Percentiles rank a stretch among this genome's conserved stretches.
These are phyloP conservation scores for Stemphylium lycopersici DNA, from an alignment of 2,329 filamentous ascomycete genomes.

Conservation along the genomic window DNA sequence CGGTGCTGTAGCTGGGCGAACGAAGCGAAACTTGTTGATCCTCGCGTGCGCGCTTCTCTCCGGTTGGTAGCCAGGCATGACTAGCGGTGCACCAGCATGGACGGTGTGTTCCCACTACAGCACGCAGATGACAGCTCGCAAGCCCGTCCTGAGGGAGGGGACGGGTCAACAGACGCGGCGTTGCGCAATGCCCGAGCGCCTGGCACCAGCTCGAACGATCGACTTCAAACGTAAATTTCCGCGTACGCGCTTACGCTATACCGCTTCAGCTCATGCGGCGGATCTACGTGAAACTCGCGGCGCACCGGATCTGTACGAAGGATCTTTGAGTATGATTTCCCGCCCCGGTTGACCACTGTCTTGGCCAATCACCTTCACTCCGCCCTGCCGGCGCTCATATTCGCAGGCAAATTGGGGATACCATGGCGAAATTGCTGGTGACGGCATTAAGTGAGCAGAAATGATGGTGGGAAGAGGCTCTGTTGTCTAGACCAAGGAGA, in stretches of 20 bases:
- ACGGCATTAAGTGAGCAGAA: conserved; percentile 7
- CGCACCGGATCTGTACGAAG: conserved; percentile 40
- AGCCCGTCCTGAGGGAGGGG: conserved; percentile 20
- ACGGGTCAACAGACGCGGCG: conserved; percentile 36
- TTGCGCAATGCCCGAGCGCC: conserved; percentile 50
- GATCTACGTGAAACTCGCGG: conserved; percentile 46
- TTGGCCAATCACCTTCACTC: conserved; percentile 28
- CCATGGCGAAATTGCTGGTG: conserved; percentile 14
- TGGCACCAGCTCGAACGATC: conserved; percentile 44
- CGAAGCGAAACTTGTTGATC: conserved; percentile 23
- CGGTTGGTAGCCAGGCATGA: conserved; percentile 18
- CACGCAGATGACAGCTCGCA: conserved; percentile 24
- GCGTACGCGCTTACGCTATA: conserved; percentile 38
- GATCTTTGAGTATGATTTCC: conserved; percentile 39
- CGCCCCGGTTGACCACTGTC: conserved; percentile 23
- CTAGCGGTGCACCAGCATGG: conserved; percentile 22
- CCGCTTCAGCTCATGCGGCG: conserved; percentile 34
- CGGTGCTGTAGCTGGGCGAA: conserved; percentile 23
- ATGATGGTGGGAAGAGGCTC: background rate
- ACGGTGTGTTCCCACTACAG: conserved; percentile 26
- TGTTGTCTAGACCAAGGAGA: background rate
- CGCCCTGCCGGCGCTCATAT: conserved; percentile 11
- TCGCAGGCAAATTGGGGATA: conserved; percentile 14
- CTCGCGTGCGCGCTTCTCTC: conserved; percentile 25
- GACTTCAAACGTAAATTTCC: conserved; percentile 45